Percentiles rank a stretch among this genome's conserved stretches.
These are phyloP conservation scores for Parachaetomium inaequale DNA, from an alignment of 495 filamentous ascomycete genomes.

Conservation along the genomic window DNA sequence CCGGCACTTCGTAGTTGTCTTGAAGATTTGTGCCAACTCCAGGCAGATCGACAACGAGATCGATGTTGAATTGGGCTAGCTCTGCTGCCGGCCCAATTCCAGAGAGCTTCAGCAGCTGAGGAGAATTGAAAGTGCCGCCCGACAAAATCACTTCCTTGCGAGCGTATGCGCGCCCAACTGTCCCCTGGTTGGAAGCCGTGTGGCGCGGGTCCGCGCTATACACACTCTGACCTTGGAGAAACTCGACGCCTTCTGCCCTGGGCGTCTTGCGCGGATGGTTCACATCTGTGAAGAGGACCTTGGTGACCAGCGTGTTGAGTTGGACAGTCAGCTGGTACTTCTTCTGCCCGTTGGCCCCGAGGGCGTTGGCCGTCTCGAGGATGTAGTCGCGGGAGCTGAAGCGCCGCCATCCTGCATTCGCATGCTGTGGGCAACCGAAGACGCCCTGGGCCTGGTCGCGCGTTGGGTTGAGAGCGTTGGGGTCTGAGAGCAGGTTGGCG, in stretches of 20 bases:
- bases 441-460: slow-evolving; percentile 22
- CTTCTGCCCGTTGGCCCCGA: slow-evolving; percentile 21
- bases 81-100: slow-evolving; percentile 54
- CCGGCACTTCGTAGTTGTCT: slow-evolving; percentile 55
- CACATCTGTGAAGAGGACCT: slow-evolving; percentile 32
- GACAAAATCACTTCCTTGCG: slow-evolving; percentile 57
- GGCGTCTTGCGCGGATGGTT: slow-evolving; percentile 11
- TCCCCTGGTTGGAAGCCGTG: slow-evolving; percentile 27
- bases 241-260: slow-evolving; percentile 36
- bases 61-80: slow-evolving; percentile 47
- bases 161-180: slow-evolving; percentile 23
- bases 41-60: slow-evolving; percentile 49
- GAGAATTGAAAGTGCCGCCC: slow-evolving; percentile 56
- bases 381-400: slow-evolving; percentile 41
- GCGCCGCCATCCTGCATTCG: slow-evolving; percentile 21
- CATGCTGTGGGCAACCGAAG: slow-evolving; percentile 12
- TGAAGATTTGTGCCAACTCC: slow-evolving; percentile 60
- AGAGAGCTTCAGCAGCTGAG: slow-evolving; percentile 56
- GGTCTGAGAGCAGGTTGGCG: slow-evolving; percentile 17
- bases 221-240: slow-evolving; percentile 34
- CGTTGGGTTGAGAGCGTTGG: slow-evolving; percentile 11
- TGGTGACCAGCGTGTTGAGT: slow-evolving; percentile 38
- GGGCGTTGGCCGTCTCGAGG: slow-evolving; percentile 30
- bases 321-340: slow-evolving; percentile 1
- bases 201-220: slow-evolving; percentile 43